Base-by-base conservation (phyloP, 2,329 filamentous ascomycete species). In the Phaeosphaeriaceae sp. region DNA sequence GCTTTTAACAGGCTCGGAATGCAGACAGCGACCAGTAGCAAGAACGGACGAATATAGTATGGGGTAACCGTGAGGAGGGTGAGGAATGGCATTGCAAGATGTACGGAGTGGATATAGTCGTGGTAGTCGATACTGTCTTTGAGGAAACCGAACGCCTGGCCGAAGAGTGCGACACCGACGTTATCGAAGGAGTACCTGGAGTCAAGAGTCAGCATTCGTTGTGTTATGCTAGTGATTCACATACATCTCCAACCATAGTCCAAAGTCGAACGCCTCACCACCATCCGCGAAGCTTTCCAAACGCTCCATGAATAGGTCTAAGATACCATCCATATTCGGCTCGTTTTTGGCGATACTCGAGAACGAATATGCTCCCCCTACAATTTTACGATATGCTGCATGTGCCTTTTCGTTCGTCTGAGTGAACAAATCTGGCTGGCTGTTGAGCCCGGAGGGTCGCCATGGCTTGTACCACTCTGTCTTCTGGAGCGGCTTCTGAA, bases 81-180 rank as follows among this genome's bases (percentile, higher is more conserved):
- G 75, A 65, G 69, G 74, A 61, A 59, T 49, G 62, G 78, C 65
- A 73, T 77, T 6, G 75, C 57, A 10, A 63, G 73, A 54, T 80
- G 74, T 0, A 80, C 68, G 1, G 79, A 58, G 11, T 57, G 21
- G n/a, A 71, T 71, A 45, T 68, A 70, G 17, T 46, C 53, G 3
- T 57, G 54, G 20, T 68, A 62, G 33, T 68, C 68, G n/a, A 62
- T 46, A 10, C 68, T 60, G 36, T 70, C 57, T 22, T 54, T 51
- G 15, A 69, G n/a, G 27, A 70, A 70, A 0, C 66, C 65, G 51
- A 71, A 70, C 4, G 53, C 54, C n/a, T 60, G 58, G 2, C 65
- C 65, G 19, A 63, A 66, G 42, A 67, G 62, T n/a, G 57, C 45
- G 19, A 36, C 48, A 6, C 56, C 56, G 21, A 58, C 31, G 17